Percentiles rank a stretch among this genome's conserved stretches.
Conservation (phyloP, 371 early-diverging fungal genomes). For the Dichotomocladium elegans region DNA sequence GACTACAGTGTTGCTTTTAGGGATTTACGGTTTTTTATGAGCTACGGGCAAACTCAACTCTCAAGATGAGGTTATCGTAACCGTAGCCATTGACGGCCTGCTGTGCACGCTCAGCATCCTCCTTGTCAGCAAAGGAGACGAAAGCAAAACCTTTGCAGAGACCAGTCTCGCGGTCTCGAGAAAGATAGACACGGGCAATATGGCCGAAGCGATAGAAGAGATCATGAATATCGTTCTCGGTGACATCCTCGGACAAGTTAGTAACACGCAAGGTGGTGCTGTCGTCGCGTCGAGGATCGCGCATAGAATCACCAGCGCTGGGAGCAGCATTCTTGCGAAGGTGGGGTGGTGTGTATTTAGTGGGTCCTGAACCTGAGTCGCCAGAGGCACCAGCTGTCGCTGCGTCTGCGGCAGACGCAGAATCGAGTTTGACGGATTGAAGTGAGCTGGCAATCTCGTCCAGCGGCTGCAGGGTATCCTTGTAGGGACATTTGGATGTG, state of each 20-base stretch:
- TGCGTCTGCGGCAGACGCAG: conserved; percentile 6
- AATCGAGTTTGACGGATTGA: conserved; percentile 42
- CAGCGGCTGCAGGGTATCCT: conserved; percentile 82
- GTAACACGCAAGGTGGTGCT: conserved; percentile 89
- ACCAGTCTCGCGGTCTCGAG: conserved; percentile 83
- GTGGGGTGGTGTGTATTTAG: conserved; percentile 84
- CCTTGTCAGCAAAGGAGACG: conserved; percentile 79
- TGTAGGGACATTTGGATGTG: conserved; percentile 96
- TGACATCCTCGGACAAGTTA: conserved; percentile 92
- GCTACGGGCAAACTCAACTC: conserved; percentile 73
- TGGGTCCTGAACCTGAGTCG: conserved; percentile 35
- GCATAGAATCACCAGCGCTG: conserved; percentile 50
- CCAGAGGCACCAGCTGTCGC: conserved; percentile 27
- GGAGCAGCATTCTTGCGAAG: conserved; percentile 63
- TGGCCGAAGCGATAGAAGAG: conserved; percentile 85
- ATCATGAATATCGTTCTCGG: conserved; percentile 86
- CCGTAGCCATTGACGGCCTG: conserved; percentile 87
- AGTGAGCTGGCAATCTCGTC: conserved; percentile 53
- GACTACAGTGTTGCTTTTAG: too few relatives aligned
- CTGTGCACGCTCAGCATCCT: conserved; percentile 82
- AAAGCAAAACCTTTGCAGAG: conserved; percentile 96
- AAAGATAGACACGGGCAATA: conserved; percentile 77
- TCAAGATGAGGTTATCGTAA: conserved; percentile 92
- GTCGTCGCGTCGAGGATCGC: conserved; percentile 73
- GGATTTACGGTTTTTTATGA: conserved; percentile 19